Evolutionary conservation across 257 asterid species (phyloP).

Genomic region (Eustoma russellianum): DNA sequence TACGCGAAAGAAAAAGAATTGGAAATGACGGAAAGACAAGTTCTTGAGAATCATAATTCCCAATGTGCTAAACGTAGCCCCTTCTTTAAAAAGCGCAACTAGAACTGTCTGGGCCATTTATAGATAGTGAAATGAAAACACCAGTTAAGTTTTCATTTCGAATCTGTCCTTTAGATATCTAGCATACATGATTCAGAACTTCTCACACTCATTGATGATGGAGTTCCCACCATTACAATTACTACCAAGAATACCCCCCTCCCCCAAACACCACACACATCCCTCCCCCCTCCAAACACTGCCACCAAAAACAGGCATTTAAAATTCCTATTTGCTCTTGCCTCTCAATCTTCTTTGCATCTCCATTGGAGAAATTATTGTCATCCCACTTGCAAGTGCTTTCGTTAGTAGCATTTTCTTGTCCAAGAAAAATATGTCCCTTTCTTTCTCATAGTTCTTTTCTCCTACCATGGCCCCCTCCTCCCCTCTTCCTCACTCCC

Average conservation of each 20-base stretch:
- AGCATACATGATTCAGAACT: constrained; percentile 1
- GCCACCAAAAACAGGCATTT: constrained; percentile 16
- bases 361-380: constrained; percentile 13
- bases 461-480: not conserved
- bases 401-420: constrained; percentile 7
- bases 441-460: constrained; percentile 1
- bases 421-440: constrained; percentile 2
- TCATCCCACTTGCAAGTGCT: constrained; percentile 30
- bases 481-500: not conserved
- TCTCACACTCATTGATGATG: constrained; percentile 23
- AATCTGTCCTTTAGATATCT: constrained; percentile 27
- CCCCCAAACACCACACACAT: no score
- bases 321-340: constrained; percentile 10
- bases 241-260: constrained; percentile 4
- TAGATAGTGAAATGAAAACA: constrained; percentile 20
- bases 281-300: not conserved
- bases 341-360: constrained; percentile 11
- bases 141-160: constrained; percentile 19
- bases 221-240: constrained; percentile 31
- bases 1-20: no score
- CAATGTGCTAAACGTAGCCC: no score
- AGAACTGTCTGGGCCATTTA: constrained; percentile 23
- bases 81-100: not conserved
- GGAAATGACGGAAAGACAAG: no score
- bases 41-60: no score